phyloP scores from a whole-genome alignment of 2,329 filamentous ascomycete genomes.

The Calonectria naviculata region DNA sequence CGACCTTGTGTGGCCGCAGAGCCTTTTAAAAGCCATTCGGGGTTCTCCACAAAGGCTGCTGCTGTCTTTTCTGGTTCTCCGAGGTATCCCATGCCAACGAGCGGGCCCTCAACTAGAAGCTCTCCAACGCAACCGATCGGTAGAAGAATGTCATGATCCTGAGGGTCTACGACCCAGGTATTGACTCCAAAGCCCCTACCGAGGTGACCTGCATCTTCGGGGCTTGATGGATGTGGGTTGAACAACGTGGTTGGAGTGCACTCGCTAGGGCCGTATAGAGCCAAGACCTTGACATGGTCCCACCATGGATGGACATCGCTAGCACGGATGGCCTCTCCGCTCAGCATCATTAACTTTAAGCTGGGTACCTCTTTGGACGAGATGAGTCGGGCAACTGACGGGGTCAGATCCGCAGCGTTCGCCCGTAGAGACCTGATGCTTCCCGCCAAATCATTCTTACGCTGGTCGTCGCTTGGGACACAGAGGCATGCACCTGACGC shows the following conservation, averaged over 20 bases:
- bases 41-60: not conserved
- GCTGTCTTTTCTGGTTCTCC: not conserved
- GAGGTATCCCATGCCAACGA: not conserved
- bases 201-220: not conserved
- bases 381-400: not conserved
- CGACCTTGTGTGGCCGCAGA: not conserved
- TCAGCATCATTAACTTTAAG: not conserved
- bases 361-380: not conserved
- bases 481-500: not conserved
- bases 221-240: not conserved
- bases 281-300: slow-evolving; percentile 16
- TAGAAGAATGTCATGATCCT: slow-evolving; percentile 1
- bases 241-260: not conserved
- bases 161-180: slow-evolving; percentile 16
- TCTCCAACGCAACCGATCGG: slow-evolving; percentile 15
- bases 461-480: not conserved
- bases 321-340: not conserved
- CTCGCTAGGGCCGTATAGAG: slow-evolving; percentile 30
- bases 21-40: slow-evolving; percentile 2
- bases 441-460: not conserved
- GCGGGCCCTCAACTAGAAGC: slow-evolving; percentile 15
- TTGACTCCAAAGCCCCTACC: slow-evolving; percentile 1
- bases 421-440: not conserved
- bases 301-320: slow-evolving; percentile 23
- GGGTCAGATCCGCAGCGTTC: not conserved